Base-by-base conservation (phyloP, 2,329 filamentous ascomycete genomes). In the Diaporthe sp. region DNA sequence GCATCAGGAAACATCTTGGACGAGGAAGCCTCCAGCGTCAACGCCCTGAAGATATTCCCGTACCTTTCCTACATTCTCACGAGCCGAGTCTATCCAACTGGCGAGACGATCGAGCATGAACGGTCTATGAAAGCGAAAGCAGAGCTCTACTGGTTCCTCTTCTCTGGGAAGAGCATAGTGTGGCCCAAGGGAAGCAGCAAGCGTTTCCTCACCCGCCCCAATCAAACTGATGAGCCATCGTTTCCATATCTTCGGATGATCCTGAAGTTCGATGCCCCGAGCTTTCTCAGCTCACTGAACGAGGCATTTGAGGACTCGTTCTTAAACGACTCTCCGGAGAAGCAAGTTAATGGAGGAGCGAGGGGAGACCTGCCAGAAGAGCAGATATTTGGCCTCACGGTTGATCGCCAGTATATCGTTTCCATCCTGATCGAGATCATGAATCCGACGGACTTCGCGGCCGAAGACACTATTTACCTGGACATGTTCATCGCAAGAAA, bases 401-500 rank as follows among this genome's bases (percentile, higher is more conserved):
- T 98, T 68, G 97, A 97, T 80, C 92, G 97, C 46, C 97, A 99
- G 83, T 98, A 98, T 80, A 92, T 99, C 76, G 90, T 98, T 78
- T 96, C 94, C 62, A 97, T 98, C 74, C 86, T 99, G 75, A 89
- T 98, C 15, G 95, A 98, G 82, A 93, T 98, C 39, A 98, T 99
- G 95, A 94, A 92, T 68, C 86, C 91, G 0, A 87, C 89, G 5
- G 91, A 94, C 62, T 98, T 98, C 83, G 90, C 92, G 0, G 85
- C 92, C 0, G 91, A 94, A 76, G 95, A 98, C 81, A 96, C 94
- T 17, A 94, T 99, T 74, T 99, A 98, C 83, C 90, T 99, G 59
- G 95, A 99, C 84, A 99, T 99, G 95, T 99, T 99, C 81, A 94
- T 99, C 81, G 96, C 97, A 25, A 92, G 97, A 74, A 99, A 98